phyloP scores from a whole-genome alignment of 2,329 filamentous ascomycete species.

The Xylariaceae sp. region DNA sequence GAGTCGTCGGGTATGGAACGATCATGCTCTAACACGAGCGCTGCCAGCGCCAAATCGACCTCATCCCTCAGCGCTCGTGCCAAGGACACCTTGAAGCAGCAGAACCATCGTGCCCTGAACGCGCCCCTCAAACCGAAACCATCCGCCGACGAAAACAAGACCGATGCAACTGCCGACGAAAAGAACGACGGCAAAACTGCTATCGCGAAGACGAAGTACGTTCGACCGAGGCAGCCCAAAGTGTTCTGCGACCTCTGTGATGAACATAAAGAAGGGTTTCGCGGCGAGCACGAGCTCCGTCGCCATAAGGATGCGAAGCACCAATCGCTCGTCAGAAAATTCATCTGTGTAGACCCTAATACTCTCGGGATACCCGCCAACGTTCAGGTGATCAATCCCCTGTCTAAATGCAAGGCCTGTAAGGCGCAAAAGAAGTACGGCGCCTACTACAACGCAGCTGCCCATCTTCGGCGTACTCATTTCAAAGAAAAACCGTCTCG shows the following conservation, averaged over 20 bases:
- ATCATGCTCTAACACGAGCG: slow-evolving; percentile 42
- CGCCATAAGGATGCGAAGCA: slow-evolving; percentile 66
- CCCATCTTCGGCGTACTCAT: slow-evolving; percentile 80
- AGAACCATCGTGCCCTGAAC: slow-evolving; percentile 39
- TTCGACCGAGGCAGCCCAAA: slow-evolving; percentile 64
- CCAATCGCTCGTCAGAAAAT: slow-evolving; percentile 48
- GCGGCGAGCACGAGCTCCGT: slow-evolving; percentile 77
- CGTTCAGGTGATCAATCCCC: slow-evolving; percentile 55
- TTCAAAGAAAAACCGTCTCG: slow-evolving; percentile 63
- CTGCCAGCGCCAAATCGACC: slow-evolving; percentile 40
- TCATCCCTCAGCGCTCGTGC: slow-evolving; percentile 44
- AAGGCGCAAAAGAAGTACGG: slow-evolving; percentile 72
- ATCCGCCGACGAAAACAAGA: slow-evolving; percentile 27
- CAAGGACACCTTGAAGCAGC: slow-evolving; percentile 43
- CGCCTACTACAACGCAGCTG: slow-evolving; percentile 91
- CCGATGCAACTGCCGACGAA: slow-evolving; percentile 20
- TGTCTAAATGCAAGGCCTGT: slow-evolving; percentile 81
- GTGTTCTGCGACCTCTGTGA: slow-evolving; percentile 64
- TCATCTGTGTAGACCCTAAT: slow-evolving; percentile 52
- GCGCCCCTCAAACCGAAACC: slow-evolving; percentile 44
- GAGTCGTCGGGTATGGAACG: slow-evolving; percentile 42
- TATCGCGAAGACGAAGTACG: slow-evolving; percentile 42
- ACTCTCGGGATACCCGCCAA: slow-evolving; percentile 35
- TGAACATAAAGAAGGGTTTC: slow-evolving; percentile 71
- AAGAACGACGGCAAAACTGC: slow-evolving; percentile 41